A percentile compares a stretch with the other conserved stretches of the same genome.
These are phyloP conservation scores for Psilocybe mexicana DNA, from an alignment of 1,284 basidiomycete genomes.

Conservation along the genomic window DNA sequence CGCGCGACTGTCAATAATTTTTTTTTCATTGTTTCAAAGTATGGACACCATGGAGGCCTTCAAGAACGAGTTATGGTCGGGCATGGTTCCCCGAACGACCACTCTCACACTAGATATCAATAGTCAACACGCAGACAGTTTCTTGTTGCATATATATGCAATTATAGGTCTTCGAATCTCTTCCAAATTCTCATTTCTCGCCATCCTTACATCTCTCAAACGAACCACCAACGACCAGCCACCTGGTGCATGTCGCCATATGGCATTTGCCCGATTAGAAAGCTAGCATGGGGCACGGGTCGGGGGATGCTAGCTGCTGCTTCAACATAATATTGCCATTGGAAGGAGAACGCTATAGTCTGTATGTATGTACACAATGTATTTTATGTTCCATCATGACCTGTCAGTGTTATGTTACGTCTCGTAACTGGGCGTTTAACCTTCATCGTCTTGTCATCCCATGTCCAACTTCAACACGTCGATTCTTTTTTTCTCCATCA, in stretches of 20 bases:
- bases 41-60: conserved; percentile 23
- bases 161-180: conserved; percentile 5
- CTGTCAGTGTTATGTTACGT: background rate
- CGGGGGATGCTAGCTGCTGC: background rate
- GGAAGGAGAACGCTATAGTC: background rate
- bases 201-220: conserved; percentile 15
- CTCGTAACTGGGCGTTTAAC: conserved; percentile 2
- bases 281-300: conserved; percentile 8
- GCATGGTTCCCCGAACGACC: conserved; percentile 33
- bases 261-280: conserved; percentile 15
- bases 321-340: background rate
- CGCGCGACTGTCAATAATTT: conserved; percentile 9
- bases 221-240: conserved; percentile 11
- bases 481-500: background rate
- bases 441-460: background rate
- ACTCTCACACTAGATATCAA: conserved; percentile 40
- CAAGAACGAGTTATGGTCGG: conserved; percentile 36
- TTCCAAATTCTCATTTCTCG: conserved; percentile 14
- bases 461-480: background rate
- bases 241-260: conserved; percentile 17
- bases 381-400: conserved; percentile 7
- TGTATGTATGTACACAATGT: conserved; percentile 9
- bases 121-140: conserved; percentile 20
- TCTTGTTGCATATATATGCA: conserved; percentile 13
- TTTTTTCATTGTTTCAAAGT: conserved; percentile 11